Percentiles rank a stretch among this genome's conserved stretches.
These are phyloP conservation scores for Claviceps fusiformis DNA, from an alignment of 2,329 filamentous ascomycete genomes.

Conservation along the genomic window DNA sequence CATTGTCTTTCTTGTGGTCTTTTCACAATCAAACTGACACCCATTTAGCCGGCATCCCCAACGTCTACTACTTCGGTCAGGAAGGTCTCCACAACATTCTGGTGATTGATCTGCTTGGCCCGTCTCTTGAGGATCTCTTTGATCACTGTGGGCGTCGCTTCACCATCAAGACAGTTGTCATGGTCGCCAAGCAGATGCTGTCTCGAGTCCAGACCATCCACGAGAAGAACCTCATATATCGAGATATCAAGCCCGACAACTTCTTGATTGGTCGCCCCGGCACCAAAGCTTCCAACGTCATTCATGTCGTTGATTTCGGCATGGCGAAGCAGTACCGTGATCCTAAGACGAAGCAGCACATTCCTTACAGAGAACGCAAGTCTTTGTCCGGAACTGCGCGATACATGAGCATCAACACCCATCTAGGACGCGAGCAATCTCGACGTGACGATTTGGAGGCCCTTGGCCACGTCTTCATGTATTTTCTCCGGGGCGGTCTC, in stretches of 20 bases:
- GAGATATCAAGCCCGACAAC: constrained; percentile 99
- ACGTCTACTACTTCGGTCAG: constrained; percentile 98
- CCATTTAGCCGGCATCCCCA: constrained; percentile 65
- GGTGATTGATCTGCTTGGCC: constrained; percentile 93
- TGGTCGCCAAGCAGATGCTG: constrained; percentile 95
- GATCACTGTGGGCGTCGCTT: constrained; percentile 99
- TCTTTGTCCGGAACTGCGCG: constrained; percentile 90
- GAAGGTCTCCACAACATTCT: constrained; percentile 99
- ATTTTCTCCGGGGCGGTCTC: constrained; percentile 57
- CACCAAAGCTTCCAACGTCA: constrained; percentile 92
- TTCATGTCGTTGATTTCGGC: constrained; percentile 96
- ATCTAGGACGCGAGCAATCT: constrained; percentile 90
- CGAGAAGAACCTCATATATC: constrained; percentile 98
- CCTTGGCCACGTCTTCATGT: constrained; percentile 61
- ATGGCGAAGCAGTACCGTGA: constrained; percentile 99
- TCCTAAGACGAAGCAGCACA: constrained; percentile 97
- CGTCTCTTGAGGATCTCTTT: constrained; percentile 94
- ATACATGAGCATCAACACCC: constrained; percentile 99
- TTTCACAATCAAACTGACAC: not conserved
- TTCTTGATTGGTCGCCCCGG: constrained; percentile 95
- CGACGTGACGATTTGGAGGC: constrained; percentile 92
- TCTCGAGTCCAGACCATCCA: constrained; percentile 99
- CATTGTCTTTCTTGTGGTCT: not conserved
- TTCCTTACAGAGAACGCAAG: constrained; percentile 93
- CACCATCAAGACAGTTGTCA: constrained; percentile 95